Evolutionary conservation across 495 filamentous ascomycete species (phyloP).

Genomic region (Aspergillus diversus): DNA sequence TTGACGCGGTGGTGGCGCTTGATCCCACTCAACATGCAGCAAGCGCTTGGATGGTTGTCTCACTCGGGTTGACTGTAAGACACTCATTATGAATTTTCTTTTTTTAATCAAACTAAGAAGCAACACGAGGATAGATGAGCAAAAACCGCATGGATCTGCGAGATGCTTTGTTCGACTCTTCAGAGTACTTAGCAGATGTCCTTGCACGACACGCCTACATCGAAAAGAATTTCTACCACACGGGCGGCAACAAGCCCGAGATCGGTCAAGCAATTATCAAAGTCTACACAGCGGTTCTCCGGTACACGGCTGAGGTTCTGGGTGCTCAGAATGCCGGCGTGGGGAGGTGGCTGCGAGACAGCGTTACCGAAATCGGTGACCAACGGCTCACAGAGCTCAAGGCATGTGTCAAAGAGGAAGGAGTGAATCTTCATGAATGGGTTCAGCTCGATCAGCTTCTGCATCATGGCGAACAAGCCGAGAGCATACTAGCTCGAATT

Average conservation of each 20-base stretch:
- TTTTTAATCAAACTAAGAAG: not conserved
- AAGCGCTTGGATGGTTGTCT: constrained; percentile 25
- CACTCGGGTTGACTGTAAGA: constrained; percentile 12
- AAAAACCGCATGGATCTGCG: constrained; percentile 11
- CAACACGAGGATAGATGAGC: constrained; percentile 1
- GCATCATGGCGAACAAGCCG: constrained; percentile 4
- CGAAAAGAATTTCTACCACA: constrained; percentile 9
- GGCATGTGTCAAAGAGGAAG: constrained; percentile 12
- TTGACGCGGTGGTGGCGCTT: constrained; percentile 15
- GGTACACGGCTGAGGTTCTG: constrained; percentile 7
- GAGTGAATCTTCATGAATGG: constrained; percentile 4
- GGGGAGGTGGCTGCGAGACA: constrained; percentile 1
- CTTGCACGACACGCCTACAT: constrained; percentile 10
- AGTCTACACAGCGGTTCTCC: constrained; percentile 8
- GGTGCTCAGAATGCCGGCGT: not conserved
- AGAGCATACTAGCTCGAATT: constrained; percentile 5
- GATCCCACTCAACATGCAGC: constrained; percentile 23
- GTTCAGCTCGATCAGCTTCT: constrained; percentile 12
- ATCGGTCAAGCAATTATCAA: constrained; percentile 1
- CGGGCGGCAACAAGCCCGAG: not conserved
- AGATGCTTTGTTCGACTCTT: constrained; percentile 18
- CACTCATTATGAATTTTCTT: not conserved
- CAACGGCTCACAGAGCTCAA: not conserved
- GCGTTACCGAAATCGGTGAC: constrained; percentile 7
- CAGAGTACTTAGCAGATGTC: constrained; percentile 10